Evolutionary conservation across 805 yeast species (phyloP), one percentile per base, ranked within the genome.

Genomic region (Wickerhamiella dianesei): DNA sequence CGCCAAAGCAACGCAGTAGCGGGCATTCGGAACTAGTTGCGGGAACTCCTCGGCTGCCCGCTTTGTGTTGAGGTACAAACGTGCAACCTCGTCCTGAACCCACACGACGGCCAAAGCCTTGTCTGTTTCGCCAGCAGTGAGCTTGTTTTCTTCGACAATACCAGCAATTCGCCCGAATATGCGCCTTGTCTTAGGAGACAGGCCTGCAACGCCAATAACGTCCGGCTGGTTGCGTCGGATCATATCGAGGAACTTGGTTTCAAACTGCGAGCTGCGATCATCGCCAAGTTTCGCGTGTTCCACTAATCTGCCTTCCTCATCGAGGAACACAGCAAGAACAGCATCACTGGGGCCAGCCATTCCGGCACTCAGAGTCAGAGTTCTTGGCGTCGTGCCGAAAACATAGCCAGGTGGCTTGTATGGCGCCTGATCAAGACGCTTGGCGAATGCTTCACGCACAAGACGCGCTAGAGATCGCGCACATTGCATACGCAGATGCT

Each of bases 11-110:
- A 88, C 78, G 64, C 92, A 80, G 65, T 89, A 92, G 57, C 82
- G 77, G 12, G 80, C 80, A 50, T 87, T 71, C 2, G 83, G 72
- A 1, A 96, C 79, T 52, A 83, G 82, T 59, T 84, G 95, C 8
- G 95, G 79, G 59, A 82, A 83, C 62, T 92, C 97, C 42, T 71
- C 69, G 4, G 65, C 67, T 0, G 95, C 94, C 48, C 85, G 73
- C 36, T 70, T 73, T 0, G 96, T 84, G 59, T 79, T 77, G 60
- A 88, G 94, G 62, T 74, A 92, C 50, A 92, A 73, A 47, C 94
- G 72, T 1, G 97, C 96, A 25, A 94, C 85, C 62, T 92, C 97
- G 62, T 89, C 96, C 55, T 81, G 83, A 40, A 83, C 94, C 78
- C 86, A 89, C 14, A 87, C 66, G 3, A 86, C 75, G 37, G 77